Base-by-base conservation (phyloP, 805 yeast genomes). In the Ogataea degrootiae region DNA sequence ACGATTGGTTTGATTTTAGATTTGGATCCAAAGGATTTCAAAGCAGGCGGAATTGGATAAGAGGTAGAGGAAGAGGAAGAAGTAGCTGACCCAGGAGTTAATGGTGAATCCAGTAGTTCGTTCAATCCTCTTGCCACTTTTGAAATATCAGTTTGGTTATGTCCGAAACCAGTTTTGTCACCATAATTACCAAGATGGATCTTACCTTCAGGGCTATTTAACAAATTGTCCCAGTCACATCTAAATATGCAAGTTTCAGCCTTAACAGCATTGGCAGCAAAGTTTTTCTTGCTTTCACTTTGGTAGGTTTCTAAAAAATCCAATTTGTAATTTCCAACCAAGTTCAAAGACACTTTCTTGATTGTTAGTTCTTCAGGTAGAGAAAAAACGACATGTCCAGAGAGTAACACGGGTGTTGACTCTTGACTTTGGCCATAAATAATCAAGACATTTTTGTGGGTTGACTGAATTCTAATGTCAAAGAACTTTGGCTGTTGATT, bases 171-270 rank as follows among this genome's bases (percentile, higher is more conserved):
- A 15, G 37, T 29, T 21, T 44, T 42, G 23, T 73, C 73, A 15
- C 77, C 76, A 52, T 73, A 74, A 45, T 68, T 63, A 3, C 80
- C 79, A 43, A 59, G 65, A 7, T 54, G 47, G 4, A 76, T 59
- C 3, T 42, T 50, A 2, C 81, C 82, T 5, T 67, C 61, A 1
- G 69, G 57, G 38, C 59, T 53, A 14, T 70, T 67, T 39, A 78
- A 61, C 34, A 78, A 60, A 51, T 78, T 78, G 42, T 66, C 63
- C 83, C 83, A 78, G 16, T 68, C 72, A 23, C 70, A 75, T 29
- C 66, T 61, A 41, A 78, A 53, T 6, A 73, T 70, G 39, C 71
- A 66, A 16, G 65, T 58, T 23, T 71, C 63, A 40, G 73, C 78
- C 29, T 61, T 50, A 15, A 71, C 66, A 36, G 70, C 71, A 39